These are phyloP conservation scores for Pelargonium citronellum DNA, from an alignment of 441 rosid species.

Conservation along the genomic window DNA sequence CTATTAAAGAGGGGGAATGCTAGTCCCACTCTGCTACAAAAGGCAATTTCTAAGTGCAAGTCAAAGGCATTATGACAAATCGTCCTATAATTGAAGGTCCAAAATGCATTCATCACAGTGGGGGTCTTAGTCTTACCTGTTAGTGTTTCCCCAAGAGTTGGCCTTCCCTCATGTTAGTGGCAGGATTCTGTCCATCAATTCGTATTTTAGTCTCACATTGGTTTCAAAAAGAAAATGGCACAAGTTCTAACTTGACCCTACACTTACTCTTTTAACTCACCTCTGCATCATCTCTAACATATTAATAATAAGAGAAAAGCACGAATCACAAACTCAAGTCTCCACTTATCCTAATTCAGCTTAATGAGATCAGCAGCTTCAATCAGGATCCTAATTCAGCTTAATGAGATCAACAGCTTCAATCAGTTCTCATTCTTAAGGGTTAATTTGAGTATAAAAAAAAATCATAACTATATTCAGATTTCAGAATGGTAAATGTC, in stretches of 20 bases:
- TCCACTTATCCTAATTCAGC: too few species aligned
- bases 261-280: not conserved
- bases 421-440: too few species aligned
- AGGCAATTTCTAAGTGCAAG: constrained; percentile 4
- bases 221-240: not conserved
- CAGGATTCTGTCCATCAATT: constrained; percentile 2
- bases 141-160: not conserved
- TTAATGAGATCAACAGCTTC: too few species aligned
- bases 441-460: too few species aligned
- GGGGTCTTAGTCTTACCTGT: not conserved
- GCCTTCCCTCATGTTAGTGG: not conserved
- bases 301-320: too few species aligned
- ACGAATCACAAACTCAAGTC: too few species aligned
- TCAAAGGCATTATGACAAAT: constrained; percentile 7
- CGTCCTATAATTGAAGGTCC: constrained; percentile 4
- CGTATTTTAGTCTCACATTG: constrained; percentile 4
- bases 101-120: not conserved
- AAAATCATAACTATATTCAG: not conserved
- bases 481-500: not conserved
- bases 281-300: too few species aligned
- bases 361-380: too few species aligned
- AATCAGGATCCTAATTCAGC: too few species aligned
- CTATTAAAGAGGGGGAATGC: not conserved
- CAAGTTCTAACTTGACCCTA: not conserved
- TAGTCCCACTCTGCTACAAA: constrained; percentile 8